Percentiles rank a stretch among this genome's conserved stretches.
These are phyloP conservation scores for Nicotiana otophora DNA, from an alignment of 257 asterid species.

Conservation along the genomic window DNA sequence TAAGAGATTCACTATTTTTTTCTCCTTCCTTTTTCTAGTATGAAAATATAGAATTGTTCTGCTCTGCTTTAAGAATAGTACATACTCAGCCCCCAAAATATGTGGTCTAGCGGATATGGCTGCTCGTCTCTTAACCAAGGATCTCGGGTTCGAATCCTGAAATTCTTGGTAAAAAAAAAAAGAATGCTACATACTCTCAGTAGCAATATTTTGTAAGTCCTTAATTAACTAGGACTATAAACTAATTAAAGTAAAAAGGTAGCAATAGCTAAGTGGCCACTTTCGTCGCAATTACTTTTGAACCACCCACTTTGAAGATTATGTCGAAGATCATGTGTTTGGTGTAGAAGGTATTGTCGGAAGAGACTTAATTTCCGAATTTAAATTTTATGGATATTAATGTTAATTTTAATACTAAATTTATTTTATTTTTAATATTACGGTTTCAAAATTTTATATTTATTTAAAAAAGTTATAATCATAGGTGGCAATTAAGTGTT, in stretches of 20 bases:
- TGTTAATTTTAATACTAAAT: neutral
- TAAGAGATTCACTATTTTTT: too few relatives aligned
- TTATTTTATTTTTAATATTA: neutral
- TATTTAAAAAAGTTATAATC: neutral
- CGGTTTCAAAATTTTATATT: neutral
- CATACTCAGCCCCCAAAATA: too few relatives aligned
- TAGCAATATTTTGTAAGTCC: neutral
- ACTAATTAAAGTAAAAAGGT: neutral
- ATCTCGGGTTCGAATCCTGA: too few relatives aligned
- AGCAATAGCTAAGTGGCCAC: neutral
- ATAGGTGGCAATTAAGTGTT: neutral
- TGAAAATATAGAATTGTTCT: neutral
- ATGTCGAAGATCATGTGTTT: neutral
- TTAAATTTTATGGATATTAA: neutral
- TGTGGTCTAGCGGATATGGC: too few relatives aligned
- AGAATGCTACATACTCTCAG: too few relatives aligned
- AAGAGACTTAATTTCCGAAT: rapidly evolving
- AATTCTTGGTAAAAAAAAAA: too few relatives aligned
- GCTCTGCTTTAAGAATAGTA: too few relatives aligned
- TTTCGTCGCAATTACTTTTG: neutral
- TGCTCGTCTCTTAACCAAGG: too few relatives aligned
- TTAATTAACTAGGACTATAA: neutral
- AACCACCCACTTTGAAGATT: neutral
- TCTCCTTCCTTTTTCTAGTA: neutral
- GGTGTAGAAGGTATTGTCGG: neutral